phyloP scores from a whole-genome alignment of 2,329 filamentous ascomycete genomes.

The Xylariaceae sp. region DNA sequence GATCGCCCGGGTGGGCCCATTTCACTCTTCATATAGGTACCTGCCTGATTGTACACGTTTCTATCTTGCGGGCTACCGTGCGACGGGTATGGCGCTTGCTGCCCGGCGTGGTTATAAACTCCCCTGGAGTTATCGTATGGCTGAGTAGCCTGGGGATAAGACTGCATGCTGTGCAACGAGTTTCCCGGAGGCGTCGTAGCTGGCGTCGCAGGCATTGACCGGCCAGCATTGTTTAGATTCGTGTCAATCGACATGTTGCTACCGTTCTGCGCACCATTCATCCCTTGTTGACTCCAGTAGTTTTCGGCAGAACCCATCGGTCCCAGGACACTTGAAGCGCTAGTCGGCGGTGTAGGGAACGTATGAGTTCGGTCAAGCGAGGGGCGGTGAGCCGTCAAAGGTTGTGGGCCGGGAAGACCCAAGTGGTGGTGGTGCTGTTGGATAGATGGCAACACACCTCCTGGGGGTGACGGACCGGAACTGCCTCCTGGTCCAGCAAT shows the following conservation, averaged over 20 bases:
- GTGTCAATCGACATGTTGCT: constrained; percentile 80
- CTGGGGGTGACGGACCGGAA: constrained; percentile 47
- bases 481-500: constrained; percentile 47
- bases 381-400: constrained; percentile 66
- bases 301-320: constrained; percentile 68
- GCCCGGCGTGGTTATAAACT: constrained; percentile 63
- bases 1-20: constrained; percentile 75
- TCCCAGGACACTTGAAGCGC: constrained; percentile 77
- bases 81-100: constrained; percentile 66
- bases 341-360: constrained; percentile 89
- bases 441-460: constrained; percentile 56
- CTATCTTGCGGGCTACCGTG: constrained; percentile 55
- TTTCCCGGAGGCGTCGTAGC: constrained; percentile 82
- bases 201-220: constrained; percentile 86
- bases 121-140: constrained; percentile 71
- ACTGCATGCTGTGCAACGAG: constrained; percentile 69
- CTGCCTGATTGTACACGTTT: constrained; percentile 61
- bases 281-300: constrained; percentile 67
- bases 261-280: constrained; percentile 56
- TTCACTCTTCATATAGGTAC: constrained; percentile 72
- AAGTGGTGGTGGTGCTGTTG: constrained; percentile 61
- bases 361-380: constrained; percentile 80
- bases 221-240: constrained; percentile 62
- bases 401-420: constrained; percentile 51
- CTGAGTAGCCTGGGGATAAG: constrained; percentile 64